Base-by-base conservation (phyloP, 1,139 yeast genomes). In the Hanseniaspora uvarum region DNA sequence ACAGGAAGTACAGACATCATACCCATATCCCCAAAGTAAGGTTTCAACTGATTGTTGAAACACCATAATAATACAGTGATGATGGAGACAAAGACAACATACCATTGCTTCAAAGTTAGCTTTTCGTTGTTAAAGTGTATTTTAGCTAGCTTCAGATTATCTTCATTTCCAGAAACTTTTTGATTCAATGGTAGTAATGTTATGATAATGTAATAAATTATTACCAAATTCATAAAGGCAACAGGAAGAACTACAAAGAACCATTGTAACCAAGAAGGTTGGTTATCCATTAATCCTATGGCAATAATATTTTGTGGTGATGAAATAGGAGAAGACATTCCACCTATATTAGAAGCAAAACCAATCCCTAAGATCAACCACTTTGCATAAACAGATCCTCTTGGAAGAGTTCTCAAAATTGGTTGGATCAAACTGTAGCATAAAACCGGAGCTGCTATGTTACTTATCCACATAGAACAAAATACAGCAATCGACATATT, bases 241-340 rank as follows among this genome's bases (percentile, higher is more conserved):
- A 87, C 88, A 0, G 97, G 97, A 28, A 88, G 71, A 0, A 95
- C 80, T 50, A 89, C 80, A 14, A 83, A 80, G 66, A 89, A 89
- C 96, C 97, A 89, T 64, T 86, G 85, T 14, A 85, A 83, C 97
- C 97, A 89, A 16, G 94, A 86, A 2, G 96, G 96, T 59, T 76
- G 81, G 5, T 96, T 96, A 54, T 72, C 73, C 96, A 89, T 89
- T 59, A 83, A 74, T 58, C 87, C 87, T 53, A 89, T 73, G 1
- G 96, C 95, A 63, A 89, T 81, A 59, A 89, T 86, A 67, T 89
- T 89, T 66, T 89, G 97, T 4, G 97, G 97, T 8, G 95, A 86
- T 1, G 96, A 87, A 64, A 89, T 89, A 11, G 97, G 97, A 2
- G 96, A 86, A 0, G 95, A 84, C 94, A 88, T 88, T 62, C 97